Conservation (phyloP, 148 eudicot genomes). For the Rhododendron molle region DNA sequence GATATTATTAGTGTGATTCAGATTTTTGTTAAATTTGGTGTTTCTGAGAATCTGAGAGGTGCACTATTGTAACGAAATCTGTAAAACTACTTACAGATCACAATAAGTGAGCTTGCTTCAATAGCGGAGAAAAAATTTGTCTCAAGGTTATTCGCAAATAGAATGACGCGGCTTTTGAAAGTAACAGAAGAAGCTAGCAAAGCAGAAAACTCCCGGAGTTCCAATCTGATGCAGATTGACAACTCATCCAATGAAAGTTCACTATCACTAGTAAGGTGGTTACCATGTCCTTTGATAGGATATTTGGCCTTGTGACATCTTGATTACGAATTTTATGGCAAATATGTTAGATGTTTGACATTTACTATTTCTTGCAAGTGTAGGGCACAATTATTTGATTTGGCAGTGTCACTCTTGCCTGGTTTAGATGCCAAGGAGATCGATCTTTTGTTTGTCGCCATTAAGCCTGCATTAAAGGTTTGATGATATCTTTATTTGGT, state of each 20-base stretch:
- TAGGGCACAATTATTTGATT: constrained; percentile 75
- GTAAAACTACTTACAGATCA: constrained; percentile 36
- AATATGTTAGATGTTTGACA: neutral
- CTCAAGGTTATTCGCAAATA: constrained; percentile 34
- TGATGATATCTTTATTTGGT: constrained; percentile 8
- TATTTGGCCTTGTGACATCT: neutral
- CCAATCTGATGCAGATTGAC: constrained; percentile 63
- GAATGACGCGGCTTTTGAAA: constrained; percentile 57
- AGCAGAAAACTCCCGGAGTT: constrained; percentile 24
- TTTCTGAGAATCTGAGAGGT: neutral
- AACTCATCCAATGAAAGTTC: constrained; percentile 38
- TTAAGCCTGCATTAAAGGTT: constrained; percentile 71
- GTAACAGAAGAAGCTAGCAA: constrained; percentile 51
- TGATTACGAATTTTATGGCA: neutral
- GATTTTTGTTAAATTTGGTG: neutral
- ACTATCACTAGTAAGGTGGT: constrained; percentile 54
- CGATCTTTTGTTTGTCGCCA: constrained; percentile 48
- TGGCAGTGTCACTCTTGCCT: constrained; percentile 82
- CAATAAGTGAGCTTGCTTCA: constrained; percentile 78
- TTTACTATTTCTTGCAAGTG: constrained; percentile 16
- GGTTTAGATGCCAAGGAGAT: constrained; percentile 64
- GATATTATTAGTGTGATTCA: neutral
- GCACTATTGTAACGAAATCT: neutral
- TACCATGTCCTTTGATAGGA: neutral
- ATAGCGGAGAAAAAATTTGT: constrained; percentile 57